phyloP scores from a whole-genome alignment of 805 yeast species.

The Saccharomyces mikatae region DNA sequence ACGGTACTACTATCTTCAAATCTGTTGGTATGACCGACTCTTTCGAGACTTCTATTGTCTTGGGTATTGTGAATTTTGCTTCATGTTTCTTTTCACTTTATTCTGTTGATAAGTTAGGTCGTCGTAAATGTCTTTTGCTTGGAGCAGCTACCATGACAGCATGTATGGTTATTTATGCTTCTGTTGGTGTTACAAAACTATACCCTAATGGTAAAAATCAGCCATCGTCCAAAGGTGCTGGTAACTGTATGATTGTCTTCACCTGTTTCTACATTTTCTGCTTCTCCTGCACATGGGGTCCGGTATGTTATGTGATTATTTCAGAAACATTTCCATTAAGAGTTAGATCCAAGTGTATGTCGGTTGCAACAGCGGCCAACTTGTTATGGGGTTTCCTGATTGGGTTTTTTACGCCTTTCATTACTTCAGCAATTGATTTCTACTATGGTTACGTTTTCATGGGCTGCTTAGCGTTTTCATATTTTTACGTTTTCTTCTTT shows the following conservation, averaged over 20 bases:
- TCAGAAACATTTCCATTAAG: slow-evolving; percentile 69
- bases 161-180: neutral
- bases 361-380: slow-evolving; percentile 55
- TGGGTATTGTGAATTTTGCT: neutral
- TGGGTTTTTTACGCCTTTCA: slow-evolving; percentile 65
- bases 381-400: slow-evolving; percentile 65
- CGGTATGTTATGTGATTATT: slow-evolving; percentile 54
- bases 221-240: slow-evolving; percentile 31
- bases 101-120: neutral
- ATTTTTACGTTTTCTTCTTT: slow-evolving; percentile 60
- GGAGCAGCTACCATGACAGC: neutral
- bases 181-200: slow-evolving; percentile 46
- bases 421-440: slow-evolving; percentile 56
- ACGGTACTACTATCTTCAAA: slow-evolving; percentile 53
- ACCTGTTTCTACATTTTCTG: slow-evolving; percentile 65
- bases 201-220: slow-evolving; percentile 33
- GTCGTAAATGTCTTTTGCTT: neutral
- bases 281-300: slow-evolving; percentile 74
- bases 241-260: slow-evolving; percentile 52
- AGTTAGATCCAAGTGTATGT: slow-evolving; percentile 51
- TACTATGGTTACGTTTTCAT: slow-evolving; percentile 54
- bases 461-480: slow-evolving; percentile 43
- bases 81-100: neutral
- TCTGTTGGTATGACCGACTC: slow-evolving; percentile 46
- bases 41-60: neutral